phyloP scores from a whole-genome alignment of 2,329 filamentous ascomycete genomes.

The Ramularia endophylla region DNA sequence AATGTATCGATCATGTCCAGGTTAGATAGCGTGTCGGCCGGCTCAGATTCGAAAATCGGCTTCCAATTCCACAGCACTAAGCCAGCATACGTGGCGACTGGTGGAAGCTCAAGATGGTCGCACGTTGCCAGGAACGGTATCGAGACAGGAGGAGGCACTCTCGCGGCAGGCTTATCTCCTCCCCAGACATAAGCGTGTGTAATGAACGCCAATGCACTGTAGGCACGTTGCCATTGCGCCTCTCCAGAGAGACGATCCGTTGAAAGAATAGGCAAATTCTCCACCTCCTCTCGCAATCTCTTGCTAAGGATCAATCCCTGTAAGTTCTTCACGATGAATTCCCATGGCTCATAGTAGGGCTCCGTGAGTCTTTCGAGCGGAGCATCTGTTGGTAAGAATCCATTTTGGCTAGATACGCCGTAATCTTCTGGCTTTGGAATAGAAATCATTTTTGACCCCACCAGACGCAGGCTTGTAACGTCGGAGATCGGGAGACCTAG shows the following conservation, averaged over 20 bases:
- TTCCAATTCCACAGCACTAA: slow-evolving; percentile 97
- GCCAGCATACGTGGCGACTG: slow-evolving; percentile 89
- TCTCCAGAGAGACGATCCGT: slow-evolving; percentile 76
- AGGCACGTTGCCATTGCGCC: slow-evolving; percentile 86
- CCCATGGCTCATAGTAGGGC: slow-evolving; percentile 93
- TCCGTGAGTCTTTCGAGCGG: slow-evolving; percentile 78
- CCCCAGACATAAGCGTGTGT: slow-evolving; percentile 89
- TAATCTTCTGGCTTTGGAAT: slow-evolving; percentile 62
- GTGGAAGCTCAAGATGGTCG: slow-evolving; percentile 67
- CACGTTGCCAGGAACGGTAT: slow-evolving; percentile 76
- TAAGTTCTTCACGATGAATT: slow-evolving; percentile 76
- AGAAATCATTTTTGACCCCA: slow-evolving; percentile 35
- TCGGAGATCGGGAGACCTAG: slow-evolving; percentile 23
- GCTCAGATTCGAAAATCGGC: slow-evolving; percentile 77
- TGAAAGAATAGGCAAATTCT: slow-evolving; percentile 75
- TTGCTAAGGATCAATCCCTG: slow-evolving; percentile 82
- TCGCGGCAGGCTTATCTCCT: slow-evolving; percentile 63
- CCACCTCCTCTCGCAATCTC: slow-evolving; percentile 71
- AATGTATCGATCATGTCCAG: slow-evolving; percentile 83
- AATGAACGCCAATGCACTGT: slow-evolving; percentile 71
- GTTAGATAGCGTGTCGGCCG: slow-evolving; percentile 78
- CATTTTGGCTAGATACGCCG: slow-evolving; percentile 69
- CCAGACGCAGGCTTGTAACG: slow-evolving; percentile 34
- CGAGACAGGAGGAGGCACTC: slow-evolving; percentile 73
- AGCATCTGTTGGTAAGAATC: slow-evolving; percentile 78